Evolutionary conservation across 2,329 filamentous ascomycete genomes (phyloP).

Genomic region (Paracoccidioides lutzii): DNA sequence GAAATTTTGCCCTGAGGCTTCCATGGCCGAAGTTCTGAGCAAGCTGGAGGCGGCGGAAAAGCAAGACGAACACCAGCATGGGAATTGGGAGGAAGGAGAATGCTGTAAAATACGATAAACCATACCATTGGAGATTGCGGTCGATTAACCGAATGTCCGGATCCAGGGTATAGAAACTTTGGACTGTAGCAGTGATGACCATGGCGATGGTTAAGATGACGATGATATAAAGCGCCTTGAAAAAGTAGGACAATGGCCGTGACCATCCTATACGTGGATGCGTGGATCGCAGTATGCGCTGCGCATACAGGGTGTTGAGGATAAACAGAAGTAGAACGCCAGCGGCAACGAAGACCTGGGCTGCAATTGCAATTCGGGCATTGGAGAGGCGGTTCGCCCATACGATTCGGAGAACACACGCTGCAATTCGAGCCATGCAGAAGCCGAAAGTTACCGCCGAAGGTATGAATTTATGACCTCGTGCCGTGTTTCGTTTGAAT

Average conservation of each 20-base stretch:
- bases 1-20: conserved; percentile 52
- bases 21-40: conserved; percentile 55
- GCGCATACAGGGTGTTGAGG: conserved; percentile 63
- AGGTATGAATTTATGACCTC: conserved; percentile 38
- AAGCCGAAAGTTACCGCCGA: conserved; percentile 36
- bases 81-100: conserved; percentile 55
- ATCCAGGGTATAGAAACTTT: conserved; percentile 55
- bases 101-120: conserved; percentile 47
- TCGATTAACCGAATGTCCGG: conserved; percentile 37
- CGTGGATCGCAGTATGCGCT: conserved; percentile 60
- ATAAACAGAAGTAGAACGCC: conserved; percentile 65
- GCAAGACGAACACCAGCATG: conserved; percentile 37
- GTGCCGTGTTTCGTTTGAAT: conserved; percentile 30
- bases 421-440: conserved; percentile 37
- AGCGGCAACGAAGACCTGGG: conserved; percentile 57
- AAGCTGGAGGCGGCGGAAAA: conserved; percentile 32
- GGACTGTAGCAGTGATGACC: conserved; percentile 51
- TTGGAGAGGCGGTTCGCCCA: conserved; percentile 39
- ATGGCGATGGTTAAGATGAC: conserved; percentile 50
- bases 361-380: conserved; percentile 40
- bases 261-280: conserved; percentile 63
- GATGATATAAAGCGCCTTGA: conserved; percentile 47
- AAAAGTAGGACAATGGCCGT: conserved; percentile 36
- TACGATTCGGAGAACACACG: conserved; percentile 40
- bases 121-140: conserved; percentile 52